A percentile compares a stretch with the other conserved stretches of the same genome.
Evolutionary conservation across 805 yeast species (phyloP).

Genomic region (Zygoascus bituminiphila): DNA sequence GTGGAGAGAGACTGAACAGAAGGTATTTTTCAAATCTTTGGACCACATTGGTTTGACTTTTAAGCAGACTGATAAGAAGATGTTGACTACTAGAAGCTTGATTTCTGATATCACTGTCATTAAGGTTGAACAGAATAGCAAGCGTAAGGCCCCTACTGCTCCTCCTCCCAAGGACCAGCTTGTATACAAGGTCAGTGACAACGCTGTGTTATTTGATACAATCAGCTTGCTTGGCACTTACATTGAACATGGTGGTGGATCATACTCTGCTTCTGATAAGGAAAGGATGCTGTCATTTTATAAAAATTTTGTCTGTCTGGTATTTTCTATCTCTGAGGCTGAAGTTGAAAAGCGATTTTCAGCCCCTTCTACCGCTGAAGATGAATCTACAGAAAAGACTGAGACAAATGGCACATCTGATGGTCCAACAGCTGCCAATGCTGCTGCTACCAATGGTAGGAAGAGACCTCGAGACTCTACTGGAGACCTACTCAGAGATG

Average conservation of each 20-base stretch:
- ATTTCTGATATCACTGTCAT: conserved; percentile 88
- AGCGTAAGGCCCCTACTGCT: conserved; percentile 74
- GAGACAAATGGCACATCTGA: conserved; percentile 6
- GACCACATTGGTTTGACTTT: conserved; percentile 95
- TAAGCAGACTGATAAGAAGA: conserved; percentile 92
- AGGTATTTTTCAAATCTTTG: conserved; percentile 83
- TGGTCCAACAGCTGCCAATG: neutral
- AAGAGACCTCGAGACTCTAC: conserved; percentile 15
- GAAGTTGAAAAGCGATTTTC: conserved; percentile 25
- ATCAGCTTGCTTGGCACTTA: conserved; percentile 57
- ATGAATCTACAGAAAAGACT: conserved; percentile 11
- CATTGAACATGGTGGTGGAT: conserved; percentile 55
- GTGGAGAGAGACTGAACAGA: conserved; percentile 97
- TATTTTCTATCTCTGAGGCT: conserved; percentile 46
- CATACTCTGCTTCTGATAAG: conserved; percentile 73
- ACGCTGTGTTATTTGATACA: conserved; percentile 65
- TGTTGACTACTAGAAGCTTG: conserved; percentile 80
- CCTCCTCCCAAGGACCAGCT: conserved; percentile 78
- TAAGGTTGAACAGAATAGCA: conserved; percentile 76
- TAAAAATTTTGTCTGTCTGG: conserved; percentile 58
- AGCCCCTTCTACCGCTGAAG: conserved; percentile 10
- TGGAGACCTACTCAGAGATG: conserved; percentile 43
- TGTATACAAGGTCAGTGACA: conserved; percentile 55
- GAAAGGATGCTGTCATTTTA: conserved; percentile 67
- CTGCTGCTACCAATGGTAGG: neutral